These are phyloP conservation scores for Euphorbia schlechtendalii DNA, from an alignment of 441 rosid genomes.

Conservation along the genomic window DNA sequence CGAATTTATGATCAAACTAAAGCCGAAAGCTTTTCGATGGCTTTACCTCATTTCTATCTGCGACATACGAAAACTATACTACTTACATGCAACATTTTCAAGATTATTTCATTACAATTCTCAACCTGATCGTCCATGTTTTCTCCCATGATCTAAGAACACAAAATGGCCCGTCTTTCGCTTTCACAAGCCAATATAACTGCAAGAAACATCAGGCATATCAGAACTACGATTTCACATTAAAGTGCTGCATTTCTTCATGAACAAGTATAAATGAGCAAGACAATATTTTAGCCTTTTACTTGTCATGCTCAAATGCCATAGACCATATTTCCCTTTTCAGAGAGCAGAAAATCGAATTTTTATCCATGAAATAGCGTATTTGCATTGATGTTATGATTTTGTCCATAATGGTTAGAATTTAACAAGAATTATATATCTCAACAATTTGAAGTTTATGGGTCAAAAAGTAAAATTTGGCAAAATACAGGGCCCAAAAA, in stretches of 20 bases:
- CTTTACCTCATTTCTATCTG: not conserved
- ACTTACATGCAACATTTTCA: not conserved
- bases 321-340: not conserved
- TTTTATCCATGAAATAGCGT: too few species aligned
- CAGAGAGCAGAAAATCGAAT: not conserved
- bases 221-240: not conserved
- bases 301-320: not conserved
- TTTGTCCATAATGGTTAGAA: not conserved
- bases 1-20: not conserved
- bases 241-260: not conserved
- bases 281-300: not conserved
- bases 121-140: not conserved
- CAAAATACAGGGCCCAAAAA: not conserved
- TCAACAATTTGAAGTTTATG: not conserved
- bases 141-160: not conserved
- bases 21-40: not conserved
- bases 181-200: conserved; percentile 5
- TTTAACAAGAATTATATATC: not conserved
- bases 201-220: conserved; percentile 10
- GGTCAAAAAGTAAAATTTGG: not conserved
- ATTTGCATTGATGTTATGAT: not conserved
- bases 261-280: not conserved
- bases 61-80: not conserved
- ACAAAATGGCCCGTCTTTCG: not conserved
- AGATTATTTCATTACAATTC: too few species aligned